Conservation (phyloP, 495 filamentous ascomycete species). For the Aspergillus sclerotiicarbonarius region DNA sequence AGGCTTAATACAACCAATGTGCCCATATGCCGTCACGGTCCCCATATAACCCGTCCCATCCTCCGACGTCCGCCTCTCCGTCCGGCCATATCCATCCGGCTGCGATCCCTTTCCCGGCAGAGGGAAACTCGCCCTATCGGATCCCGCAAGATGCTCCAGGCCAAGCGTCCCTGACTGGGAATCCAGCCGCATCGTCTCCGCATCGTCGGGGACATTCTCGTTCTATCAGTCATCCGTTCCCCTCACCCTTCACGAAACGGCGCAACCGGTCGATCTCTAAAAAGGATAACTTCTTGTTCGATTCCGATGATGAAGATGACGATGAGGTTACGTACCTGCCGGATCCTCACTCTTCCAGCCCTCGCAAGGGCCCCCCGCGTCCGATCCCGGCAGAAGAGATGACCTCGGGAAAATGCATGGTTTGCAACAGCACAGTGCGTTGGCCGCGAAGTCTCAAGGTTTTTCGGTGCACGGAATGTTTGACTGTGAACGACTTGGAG, state of each 20-base stretch:
- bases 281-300: slow-evolving; percentile 25
- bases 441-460: slow-evolving; percentile 76
- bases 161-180: slow-evolving; percentile 24
- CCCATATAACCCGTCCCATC: slow-evolving; percentile 35
- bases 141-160: slow-evolving; percentile 33
- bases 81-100: slow-evolving; percentile 19
- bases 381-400: slow-evolving; percentile 36
- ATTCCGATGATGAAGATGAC: slow-evolving; percentile 40
- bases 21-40: slow-evolving; percentile 43
- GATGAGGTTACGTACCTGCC: slow-evolving; percentile 36
- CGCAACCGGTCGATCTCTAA: slow-evolving; percentile 33
- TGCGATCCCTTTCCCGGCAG: slow-evolving; percentile 23
- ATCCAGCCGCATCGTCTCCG: slow-evolving; percentile 20
- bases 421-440: slow-evolving; percentile 75
- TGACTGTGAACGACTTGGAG: slow-evolving; percentile 82
- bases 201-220: slow-evolving; percentile 55
- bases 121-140: slow-evolving; percentile 18
- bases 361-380: slow-evolving; percentile 30
- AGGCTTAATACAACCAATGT: slow-evolving; percentile 24
- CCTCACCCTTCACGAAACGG: slow-evolving; percentile 61
- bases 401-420: slow-evolving; percentile 74
- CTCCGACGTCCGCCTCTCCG: slow-evolving; percentile 25
- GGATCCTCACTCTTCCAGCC: slow-evolving; percentile 28
- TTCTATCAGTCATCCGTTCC: slow-evolving; percentile 75
- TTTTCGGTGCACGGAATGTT: slow-evolving; percentile 82